Evolutionary conservation across 495 filamentous ascomycete species (phyloP).

Genomic region (Talaromyces proteolyticus): DNA sequence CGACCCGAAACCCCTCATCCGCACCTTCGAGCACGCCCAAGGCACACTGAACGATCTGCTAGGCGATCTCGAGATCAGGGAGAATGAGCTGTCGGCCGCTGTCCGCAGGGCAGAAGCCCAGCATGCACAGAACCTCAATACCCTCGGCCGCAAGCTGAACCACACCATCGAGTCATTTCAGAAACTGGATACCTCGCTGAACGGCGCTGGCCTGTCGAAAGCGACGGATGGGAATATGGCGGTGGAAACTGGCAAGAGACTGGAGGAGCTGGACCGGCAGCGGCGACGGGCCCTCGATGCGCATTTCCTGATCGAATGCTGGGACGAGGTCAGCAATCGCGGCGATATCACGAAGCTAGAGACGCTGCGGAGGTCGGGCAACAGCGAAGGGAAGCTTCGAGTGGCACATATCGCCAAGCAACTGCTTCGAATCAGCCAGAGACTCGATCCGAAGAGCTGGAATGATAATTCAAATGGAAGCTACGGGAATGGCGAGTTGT

Average conservation of each 20-base stretch:
- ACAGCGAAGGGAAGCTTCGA: slow-evolving; percentile 78
- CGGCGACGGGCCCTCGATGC: slow-evolving; percentile 85
- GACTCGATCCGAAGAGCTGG: slow-evolving; percentile 72
- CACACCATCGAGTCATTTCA: slow-evolving; percentile 88
- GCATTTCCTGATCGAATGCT: slow-evolving; percentile 91
- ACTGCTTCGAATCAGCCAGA: slow-evolving; percentile 78
- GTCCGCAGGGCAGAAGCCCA: slow-evolving; percentile 89
- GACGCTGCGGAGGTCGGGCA: slow-evolving; percentile 70
- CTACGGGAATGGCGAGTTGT: slow-evolving; percentile 25
- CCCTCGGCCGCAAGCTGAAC: slow-evolving; percentile 79
- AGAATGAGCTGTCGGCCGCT: slow-evolving; percentile 84
- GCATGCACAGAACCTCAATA: slow-evolving; percentile 82
- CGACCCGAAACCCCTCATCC: slow-evolving; percentile 94
- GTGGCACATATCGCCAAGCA: slow-evolving; percentile 89
- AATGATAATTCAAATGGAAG: slow-evolving; percentile 51
- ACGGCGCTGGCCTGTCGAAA: slow-evolving; percentile 32
- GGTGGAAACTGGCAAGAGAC: slow-evolving; percentile 87
- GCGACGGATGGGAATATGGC: slow-evolving; percentile 71
- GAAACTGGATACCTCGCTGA: slow-evolving; percentile 75
- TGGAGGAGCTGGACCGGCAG: slow-evolving; percentile 93
- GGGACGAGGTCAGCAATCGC: slow-evolving; percentile 84
- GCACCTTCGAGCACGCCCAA: slow-evolving; percentile 87
- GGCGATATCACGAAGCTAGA: slow-evolving; percentile 76
- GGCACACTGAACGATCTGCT: slow-evolving; percentile 73
- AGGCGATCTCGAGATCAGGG: slow-evolving; percentile 75